Conservation (phyloP, 176 grass and related monocot species). For the Zoysia pacifica region DNA sequence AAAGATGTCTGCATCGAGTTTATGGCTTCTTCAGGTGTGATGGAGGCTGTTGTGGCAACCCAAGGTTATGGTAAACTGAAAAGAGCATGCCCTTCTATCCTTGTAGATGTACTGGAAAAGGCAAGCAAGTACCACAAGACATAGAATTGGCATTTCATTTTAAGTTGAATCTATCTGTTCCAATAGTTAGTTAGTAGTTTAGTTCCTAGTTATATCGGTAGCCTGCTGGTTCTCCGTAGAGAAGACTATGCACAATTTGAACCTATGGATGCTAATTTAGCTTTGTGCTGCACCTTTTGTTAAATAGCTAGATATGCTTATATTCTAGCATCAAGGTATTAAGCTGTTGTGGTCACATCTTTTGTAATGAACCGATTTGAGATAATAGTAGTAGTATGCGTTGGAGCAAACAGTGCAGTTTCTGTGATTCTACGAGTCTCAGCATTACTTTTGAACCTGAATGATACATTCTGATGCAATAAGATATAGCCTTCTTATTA, state of each 20-base stretch:
- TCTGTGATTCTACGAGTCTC: background rate
- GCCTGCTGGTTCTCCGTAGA: background rate
- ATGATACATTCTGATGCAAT: background rate
- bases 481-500: background rate
- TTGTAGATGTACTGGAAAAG: background rate
- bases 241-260: background rate
- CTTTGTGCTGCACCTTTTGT: background rate
- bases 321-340: background rate
- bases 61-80: background rate
- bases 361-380: background rate
- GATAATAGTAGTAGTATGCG: background rate
- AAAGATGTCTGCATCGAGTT: constrained; percentile 38
- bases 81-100: constrained; percentile 14
- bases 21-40: background rate
- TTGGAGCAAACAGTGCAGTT: background rate
- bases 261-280: background rate
- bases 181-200: background rate
- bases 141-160: background rate
- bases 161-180: background rate
- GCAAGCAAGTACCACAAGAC: background rate
- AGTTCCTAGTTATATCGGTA: background rate
- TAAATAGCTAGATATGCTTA: background rate
- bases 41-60: background rate
- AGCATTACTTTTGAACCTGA: background rate
- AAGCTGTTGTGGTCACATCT: background rate